These are phyloP conservation scores for Micractinium conductrix DNA, from an alignment of 139 green algal species.

Conservation along the genomic window DNA sequence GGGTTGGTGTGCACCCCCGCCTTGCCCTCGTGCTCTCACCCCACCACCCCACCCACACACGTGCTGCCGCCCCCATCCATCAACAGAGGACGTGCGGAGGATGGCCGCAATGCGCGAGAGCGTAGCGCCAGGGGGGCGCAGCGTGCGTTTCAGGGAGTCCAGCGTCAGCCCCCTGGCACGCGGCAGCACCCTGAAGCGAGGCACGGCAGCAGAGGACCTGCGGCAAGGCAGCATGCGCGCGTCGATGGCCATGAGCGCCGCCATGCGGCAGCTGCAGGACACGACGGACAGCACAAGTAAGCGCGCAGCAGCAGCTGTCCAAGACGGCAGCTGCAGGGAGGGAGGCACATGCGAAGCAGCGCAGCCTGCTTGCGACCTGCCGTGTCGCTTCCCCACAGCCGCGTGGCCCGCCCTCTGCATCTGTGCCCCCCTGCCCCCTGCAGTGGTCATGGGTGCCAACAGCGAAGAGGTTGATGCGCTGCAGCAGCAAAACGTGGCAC, in stretches of 20 bases:
- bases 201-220: constrained; percentile 1
- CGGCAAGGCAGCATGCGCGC: neutral
- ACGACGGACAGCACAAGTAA: neutral
- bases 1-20: no score
- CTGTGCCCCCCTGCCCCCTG: neutral
- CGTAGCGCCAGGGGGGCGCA: neutral
- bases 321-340: no score
- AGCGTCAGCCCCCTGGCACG: neutral
- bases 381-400: no score
- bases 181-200: neutral
- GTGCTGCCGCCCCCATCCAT: neutral
- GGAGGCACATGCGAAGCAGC: no score
- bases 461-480: constrained; percentile 5
- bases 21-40: neutral
- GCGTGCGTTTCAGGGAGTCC: neutral
- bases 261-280: constrained; percentile 10
- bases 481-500: constrained; percentile 10
- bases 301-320: no score
- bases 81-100: neutral
- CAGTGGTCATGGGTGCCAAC: neutral
- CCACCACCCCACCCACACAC: neutral
- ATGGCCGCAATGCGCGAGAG: neutral
- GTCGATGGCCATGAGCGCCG: neutral
- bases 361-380: no score
- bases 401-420: neutral